phyloP scores from a whole-genome alignment of 2,329 filamentous ascomycete genomes.

The Penicillium expansum region DNA sequence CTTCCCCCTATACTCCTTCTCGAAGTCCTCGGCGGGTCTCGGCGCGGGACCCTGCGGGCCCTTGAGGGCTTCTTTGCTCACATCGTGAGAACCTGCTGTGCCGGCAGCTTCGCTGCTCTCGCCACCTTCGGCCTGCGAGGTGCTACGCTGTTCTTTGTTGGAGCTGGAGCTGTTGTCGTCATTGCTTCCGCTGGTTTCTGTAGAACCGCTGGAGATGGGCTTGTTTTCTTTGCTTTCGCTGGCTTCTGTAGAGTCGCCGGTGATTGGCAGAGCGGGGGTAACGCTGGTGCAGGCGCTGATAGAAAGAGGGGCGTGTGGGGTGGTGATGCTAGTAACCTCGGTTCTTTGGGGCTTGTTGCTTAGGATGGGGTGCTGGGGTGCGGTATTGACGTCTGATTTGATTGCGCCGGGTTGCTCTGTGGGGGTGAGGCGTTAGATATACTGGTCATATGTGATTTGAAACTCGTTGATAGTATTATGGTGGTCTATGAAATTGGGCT shows the following conservation, averaged over 20 bases:
- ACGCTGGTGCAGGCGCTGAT: neutral
- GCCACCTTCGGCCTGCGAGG: slow-evolving; percentile 3
- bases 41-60: slow-evolving; percentile 29
- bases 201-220: neutral
- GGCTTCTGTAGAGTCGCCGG: neutral
- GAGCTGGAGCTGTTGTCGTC: neutral
- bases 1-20: slow-evolving; percentile 28
- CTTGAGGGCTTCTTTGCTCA: slow-evolving; percentile 31
- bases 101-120: neutral
- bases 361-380: slow-evolving; percentile 15
- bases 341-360: slow-evolving; percentile 1
- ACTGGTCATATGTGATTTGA: neutral
- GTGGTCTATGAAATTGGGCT: neutral
- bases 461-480: neutral
- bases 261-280: neutral
- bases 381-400: slow-evolving; percentile 21
- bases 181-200: neutral
- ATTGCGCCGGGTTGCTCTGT: slow-evolving; percentile 32
- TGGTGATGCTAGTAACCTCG: neutral
- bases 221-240: neutral
- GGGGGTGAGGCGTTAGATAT: neutral
- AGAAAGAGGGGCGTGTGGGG: neutral
- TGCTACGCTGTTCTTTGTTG: slow-evolving; percentile 17
- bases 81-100: neutral
- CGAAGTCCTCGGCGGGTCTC: slow-evolving; percentile 27